Evolutionary conservation across 169 alveolate species (phyloP).

Genomic region (Eimeria praecox): DNA sequence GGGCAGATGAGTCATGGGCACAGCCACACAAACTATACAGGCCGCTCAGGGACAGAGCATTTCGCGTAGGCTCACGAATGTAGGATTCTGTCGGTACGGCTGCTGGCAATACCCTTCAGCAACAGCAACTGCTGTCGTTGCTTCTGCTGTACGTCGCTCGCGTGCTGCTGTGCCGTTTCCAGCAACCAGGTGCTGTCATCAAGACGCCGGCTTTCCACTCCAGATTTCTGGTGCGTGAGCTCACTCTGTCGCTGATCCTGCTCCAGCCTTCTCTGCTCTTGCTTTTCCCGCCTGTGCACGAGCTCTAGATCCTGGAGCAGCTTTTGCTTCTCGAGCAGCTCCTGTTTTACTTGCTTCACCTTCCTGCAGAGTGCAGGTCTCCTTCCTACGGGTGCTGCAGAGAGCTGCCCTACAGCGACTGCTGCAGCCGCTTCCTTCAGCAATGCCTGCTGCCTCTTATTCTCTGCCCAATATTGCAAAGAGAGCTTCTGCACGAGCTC

Average conservation of each 20-base stretch:
- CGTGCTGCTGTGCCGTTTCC: conserved; percentile 29
- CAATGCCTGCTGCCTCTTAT: conserved; percentile 26
- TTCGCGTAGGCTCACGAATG: conserved; percentile 43
- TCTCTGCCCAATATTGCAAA: conserved; percentile 34
- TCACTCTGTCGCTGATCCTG: background rate
- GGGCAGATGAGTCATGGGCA: background rate
- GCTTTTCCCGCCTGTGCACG: conserved; percentile 28
- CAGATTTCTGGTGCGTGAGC: conserved; percentile 2
- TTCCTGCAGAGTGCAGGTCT: background rate
- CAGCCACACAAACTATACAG: background rate
- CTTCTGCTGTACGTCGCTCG: conserved; percentile 21
- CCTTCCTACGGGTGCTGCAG: background rate
- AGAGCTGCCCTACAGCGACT: background rate
- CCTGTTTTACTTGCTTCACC: background rate
- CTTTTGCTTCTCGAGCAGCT: conserved; percentile 26
- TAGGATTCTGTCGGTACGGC: conserved; percentile 49
- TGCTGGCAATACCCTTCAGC: conserved; percentile 65
- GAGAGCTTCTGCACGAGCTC: conserved; percentile 48
- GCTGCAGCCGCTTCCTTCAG: conserved; percentile 41
- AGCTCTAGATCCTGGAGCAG: conserved; percentile 57
- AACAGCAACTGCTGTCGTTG: conserved; percentile 47
- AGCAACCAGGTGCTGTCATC: background rate
- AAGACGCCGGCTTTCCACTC: background rate
- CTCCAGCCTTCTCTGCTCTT: conserved; percentile 50
- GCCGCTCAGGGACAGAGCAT: background rate